A percentile compares a stretch with the other conserved stretches of the same genome.
phyloP scores from a whole-genome alignment of 2,329 filamentous ascomycete species.

The Colletotrichum sp. region DNA sequence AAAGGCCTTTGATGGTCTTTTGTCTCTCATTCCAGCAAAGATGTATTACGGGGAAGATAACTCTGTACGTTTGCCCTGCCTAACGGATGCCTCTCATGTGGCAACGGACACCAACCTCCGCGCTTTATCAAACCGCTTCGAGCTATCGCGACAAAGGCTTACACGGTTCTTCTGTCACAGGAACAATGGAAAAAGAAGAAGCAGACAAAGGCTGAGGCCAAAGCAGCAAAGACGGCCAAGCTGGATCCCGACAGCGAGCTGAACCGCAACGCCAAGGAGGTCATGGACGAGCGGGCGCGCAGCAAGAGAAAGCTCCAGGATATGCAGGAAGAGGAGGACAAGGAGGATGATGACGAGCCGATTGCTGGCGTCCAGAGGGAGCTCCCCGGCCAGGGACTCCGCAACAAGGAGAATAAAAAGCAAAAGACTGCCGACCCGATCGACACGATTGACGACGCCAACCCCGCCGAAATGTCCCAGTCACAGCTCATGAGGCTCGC shows the following conservation, averaged over 20 bases:
- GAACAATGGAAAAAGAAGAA: constrained; percentile 96
- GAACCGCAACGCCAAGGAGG: constrained; percentile 86
- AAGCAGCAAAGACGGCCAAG: constrained; percentile 83
- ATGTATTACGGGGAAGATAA: constrained; percentile 89
- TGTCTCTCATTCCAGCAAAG: constrained; percentile 89
- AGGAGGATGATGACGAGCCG: constrained; percentile 47
- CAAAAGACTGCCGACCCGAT: constrained; percentile 42
- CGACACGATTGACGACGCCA: constrained; percentile 18
- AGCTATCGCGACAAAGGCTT: background rate
- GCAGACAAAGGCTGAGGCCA: constrained; percentile 89
- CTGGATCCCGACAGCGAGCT: constrained; percentile 84
- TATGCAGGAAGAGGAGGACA: constrained; percentile 53
- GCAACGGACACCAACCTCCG: background rate
- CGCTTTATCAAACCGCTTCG: background rate
- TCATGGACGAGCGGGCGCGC: constrained; percentile 78
- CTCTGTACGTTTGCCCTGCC: constrained; percentile 64
- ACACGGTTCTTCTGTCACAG: constrained; percentile 46
- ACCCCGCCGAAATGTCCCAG: constrained; percentile 24
- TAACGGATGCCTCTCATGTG: background rate
- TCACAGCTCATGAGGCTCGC: constrained; percentile 21
- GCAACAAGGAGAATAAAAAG: constrained; percentile 58
- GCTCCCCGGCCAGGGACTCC: constrained; percentile 69
- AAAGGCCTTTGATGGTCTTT: constrained; percentile 83
- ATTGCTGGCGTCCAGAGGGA: constrained; percentile 63
- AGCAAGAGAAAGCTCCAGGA: constrained; percentile 84